Evolutionary conservation across 2,329 filamentous ascomycete species (phyloP), one percentile per base, ranked within the genome.

Genomic region (Stylonectria norvegica): DNA sequence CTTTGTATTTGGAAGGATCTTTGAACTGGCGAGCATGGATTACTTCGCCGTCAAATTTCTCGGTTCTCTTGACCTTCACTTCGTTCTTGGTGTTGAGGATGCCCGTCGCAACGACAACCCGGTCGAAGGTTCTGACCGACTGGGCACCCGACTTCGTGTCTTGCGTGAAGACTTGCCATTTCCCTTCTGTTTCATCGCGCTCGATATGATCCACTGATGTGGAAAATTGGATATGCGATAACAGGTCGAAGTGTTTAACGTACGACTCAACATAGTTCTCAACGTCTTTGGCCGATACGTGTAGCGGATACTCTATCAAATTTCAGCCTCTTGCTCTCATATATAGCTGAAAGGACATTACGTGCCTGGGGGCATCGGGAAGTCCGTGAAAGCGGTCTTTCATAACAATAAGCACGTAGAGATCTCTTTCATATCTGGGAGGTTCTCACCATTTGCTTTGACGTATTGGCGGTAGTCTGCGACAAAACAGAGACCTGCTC

Each of bases 11-110:
- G 5, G 45, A 40, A 2, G 52, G 44, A 48, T 53, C 53, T 14
- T 65, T 62, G 38, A 65, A 68, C 14, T 58, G 49, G 15, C 65
- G 58, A 0, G 65, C 63, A 46, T 75, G 71, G 2, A 72, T 57
- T 9, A 64, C 43, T 3, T 58, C 53, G 3, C 68, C 69, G 23
- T 60, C 38, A 40, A 70, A 73, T 19, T 57, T 59, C 4, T 69
- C 64, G 10, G 63, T 52, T 1, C 61, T 65, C 20, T 61, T 58
- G n/a, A 70, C 53, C 1, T 53, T 28, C 5, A 67, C 67, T 42
- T 62, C 52, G 5, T 61, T 58, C 8, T 62, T 61, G 22, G 38
- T 53, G 48, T 34, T 65, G 54, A 45, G 65, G 54, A 40, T 61
- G 56, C 36, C 65, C 39, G 46, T 64, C 40, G 50, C 62, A 16